Conservation (phyloP, 2,329 filamentous ascomycete species). For the Ophiocordyceps camponoti-floridani region DNA sequence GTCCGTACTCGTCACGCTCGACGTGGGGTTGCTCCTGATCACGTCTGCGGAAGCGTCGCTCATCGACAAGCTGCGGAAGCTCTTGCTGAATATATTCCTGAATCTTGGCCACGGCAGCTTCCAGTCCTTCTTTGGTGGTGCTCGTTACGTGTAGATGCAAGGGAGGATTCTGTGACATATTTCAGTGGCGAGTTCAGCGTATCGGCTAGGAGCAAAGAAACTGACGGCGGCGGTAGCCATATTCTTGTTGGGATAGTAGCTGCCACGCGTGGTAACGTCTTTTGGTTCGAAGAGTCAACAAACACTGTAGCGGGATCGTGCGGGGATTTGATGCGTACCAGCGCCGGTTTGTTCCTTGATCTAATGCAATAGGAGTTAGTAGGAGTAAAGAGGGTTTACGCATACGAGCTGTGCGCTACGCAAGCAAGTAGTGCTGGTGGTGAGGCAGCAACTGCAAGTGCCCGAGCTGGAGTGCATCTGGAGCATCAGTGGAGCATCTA, state of each 20-base stretch:
- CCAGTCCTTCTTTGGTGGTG: conserved; percentile 78
- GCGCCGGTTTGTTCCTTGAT: conserved; percentile 99
- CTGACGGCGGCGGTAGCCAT: conserved; percentile 88
- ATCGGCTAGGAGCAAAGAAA: conserved; percentile 5
- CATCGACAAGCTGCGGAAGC: conserved; percentile 84
- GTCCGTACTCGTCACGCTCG: conserved; percentile 79
- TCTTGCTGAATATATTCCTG: conserved; percentile 94
- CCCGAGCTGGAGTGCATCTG: conserved; percentile 16
- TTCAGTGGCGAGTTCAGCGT: conserved; percentile 1
- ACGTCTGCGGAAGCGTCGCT: conserved; percentile 73
- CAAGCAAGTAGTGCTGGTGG: conserved; percentile 47
- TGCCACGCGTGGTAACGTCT: conserved; percentile 98
- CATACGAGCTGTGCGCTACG: conserved; percentile 46
- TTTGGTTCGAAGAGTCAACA: conserved; percentile 28
- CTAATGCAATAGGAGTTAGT: conserved; percentile 88
- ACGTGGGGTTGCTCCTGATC: conserved; percentile 55
- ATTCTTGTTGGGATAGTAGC: conserved; percentile 91
- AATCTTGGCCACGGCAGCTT: conserved; percentile 72
- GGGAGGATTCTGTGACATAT: conserved; percentile 54
- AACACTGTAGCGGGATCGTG: conserved; percentile 19
- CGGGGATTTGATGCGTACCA: conserved; percentile 54
- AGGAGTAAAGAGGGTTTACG: conserved; percentile 59
- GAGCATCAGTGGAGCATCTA: conserved; percentile 21
- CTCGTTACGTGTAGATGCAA: conserved; percentile 92
- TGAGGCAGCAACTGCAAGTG: conserved; percentile 24